Evolutionary conservation across 192 early-diverging fungal genomes (phyloP), one percentile per base, ranked within the genome.

Genomic region (Gonapodya sp.): DNA sequence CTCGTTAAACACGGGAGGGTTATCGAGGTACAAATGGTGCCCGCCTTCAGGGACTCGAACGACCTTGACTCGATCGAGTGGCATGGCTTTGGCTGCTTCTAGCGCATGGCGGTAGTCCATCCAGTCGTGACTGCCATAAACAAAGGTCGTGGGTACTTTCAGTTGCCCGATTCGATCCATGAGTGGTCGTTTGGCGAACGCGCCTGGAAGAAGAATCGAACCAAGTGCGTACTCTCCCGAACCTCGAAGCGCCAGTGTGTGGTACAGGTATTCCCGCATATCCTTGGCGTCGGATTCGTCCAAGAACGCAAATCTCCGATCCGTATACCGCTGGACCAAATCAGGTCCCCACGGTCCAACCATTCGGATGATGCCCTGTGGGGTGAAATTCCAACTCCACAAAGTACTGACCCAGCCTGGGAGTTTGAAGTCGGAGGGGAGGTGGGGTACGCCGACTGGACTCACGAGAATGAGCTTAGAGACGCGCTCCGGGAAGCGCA

Each of bases 11-110:
- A 83, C 93, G 0, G 80, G 81, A 31, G 94, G 93, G 81, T 97
- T 96, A 82, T 96, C 96, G 36, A 96, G 82, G 75, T 95, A 94
- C 84, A 97, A 84, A 77, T 97, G 94, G 86, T 97, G 95, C 31
- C 94, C 95, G 34, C 90, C 82, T 31, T 75, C 83, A 36, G 31
- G 24, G 31, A 83, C 82, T 16, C 75, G 34, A 8, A 18, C 30
- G 32, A 80, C 35, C 0, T 86, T 87, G 1, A 91, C 92, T 0
- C 81, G 85, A 86, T 91, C 93, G 0, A 83, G 83, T 24, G 85
- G 84, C 30, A 89, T 79, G 1, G 35, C 36, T 8, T 34, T 0
- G 1, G 73, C 85, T 0, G 82, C 93, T 72, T 89, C 84, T 37
- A 92, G 85, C 73, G 92, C 95, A 31, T 92, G 89, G 30, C 86